A percentile compares a stretch with the other conserved stretches of the same genome.
Evolutionary conservation across 163 green algal species (phyloP).

Genomic region (Volvox carteri): DNA sequence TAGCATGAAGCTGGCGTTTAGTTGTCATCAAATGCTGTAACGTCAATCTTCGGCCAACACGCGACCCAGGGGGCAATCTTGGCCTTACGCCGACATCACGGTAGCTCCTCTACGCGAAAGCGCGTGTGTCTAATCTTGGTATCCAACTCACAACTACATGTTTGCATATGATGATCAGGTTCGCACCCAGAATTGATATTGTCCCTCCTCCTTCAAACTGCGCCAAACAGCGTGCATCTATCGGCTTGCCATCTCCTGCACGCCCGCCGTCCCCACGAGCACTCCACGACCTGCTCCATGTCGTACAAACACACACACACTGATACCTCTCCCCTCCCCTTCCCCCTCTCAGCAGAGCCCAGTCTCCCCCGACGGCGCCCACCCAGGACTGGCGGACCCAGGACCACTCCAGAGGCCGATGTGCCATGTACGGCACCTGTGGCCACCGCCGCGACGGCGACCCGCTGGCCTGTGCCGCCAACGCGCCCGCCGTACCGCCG

Average conservation of each 20-base stretch:
- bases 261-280: too few relatives aligned
- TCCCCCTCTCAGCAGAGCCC: neutral
- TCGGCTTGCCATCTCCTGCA: neutral
- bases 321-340: neutral
- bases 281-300: too few relatives aligned
- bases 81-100: neutral
- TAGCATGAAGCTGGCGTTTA: neutral
- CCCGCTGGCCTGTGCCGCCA: conserved; percentile 57
- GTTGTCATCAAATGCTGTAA: neutral
- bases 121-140: too few relatives aligned
- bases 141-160: too few relatives aligned
- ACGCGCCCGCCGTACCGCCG: conserved; percentile 42
- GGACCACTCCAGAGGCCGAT: conserved; percentile 74
- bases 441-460: conserved; percentile 73
- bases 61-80: neutral
- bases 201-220: neutral
- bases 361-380: neutral
- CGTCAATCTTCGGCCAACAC: neutral
- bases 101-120: too few relatives aligned
- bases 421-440: conserved; percentile 83
- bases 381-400: conserved; percentile 69
- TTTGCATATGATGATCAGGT: neutral
- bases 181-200: neutral
- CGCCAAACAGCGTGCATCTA: neutral
- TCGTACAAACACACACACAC: too few relatives aligned